phyloP scores from a whole-genome alignment of 441 rosid genomes.

The Populus hybrid region DNA sequence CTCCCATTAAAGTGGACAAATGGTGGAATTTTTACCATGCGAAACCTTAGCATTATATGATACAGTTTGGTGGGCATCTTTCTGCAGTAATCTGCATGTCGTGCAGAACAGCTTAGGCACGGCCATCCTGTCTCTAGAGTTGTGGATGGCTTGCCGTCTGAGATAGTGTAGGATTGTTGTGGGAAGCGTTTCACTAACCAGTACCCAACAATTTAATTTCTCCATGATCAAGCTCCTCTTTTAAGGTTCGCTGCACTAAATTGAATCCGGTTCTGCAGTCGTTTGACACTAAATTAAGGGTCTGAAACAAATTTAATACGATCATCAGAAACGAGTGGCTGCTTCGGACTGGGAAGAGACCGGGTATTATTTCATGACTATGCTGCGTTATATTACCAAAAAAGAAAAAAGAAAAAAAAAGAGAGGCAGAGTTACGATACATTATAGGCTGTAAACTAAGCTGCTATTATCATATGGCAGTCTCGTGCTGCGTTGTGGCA shows the following conservation, averaged over 20 bases:
- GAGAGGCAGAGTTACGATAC: background rate
- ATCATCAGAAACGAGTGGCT: background rate
- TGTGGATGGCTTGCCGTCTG: background rate
- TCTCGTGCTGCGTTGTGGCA: constrained; percentile 40
- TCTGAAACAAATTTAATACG: background rate
- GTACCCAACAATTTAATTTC: background rate
- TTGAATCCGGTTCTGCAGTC: background rate
- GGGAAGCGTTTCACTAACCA: background rate
- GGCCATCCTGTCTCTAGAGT: background rate
- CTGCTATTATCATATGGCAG: constrained; percentile 15
- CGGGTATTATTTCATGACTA: background rate
- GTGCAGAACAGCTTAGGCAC: background rate
- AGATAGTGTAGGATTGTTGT: background rate
- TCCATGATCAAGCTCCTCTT: background rate
- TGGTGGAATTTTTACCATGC: background rate
- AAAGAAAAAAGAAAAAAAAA: background rate
- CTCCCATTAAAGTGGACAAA: background rate
- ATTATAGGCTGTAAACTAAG: constrained; percentile 19
- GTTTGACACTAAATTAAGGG: background rate
- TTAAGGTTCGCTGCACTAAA: background rate
- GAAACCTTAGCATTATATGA: background rate
- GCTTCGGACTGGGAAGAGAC: background rate
- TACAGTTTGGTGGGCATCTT: background rate
- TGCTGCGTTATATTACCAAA: background rate
- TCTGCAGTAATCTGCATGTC: background rate